phyloP scores from a whole-genome alignment of 2,329 filamentous ascomycete species.

The Beauveria rudraprayagi region DNA sequence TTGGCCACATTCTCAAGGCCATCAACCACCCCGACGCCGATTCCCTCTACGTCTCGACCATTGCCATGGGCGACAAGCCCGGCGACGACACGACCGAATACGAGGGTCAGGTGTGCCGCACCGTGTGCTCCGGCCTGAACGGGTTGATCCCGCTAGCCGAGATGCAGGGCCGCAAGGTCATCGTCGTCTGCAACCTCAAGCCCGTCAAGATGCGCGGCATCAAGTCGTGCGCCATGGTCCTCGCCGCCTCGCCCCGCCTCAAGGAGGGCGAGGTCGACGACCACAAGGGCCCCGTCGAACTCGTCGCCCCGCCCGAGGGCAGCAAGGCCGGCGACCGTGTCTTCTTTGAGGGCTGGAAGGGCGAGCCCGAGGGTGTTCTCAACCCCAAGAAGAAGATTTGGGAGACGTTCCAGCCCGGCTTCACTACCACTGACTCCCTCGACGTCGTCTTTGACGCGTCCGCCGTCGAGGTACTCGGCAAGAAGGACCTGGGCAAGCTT shows the following conservation, averaged over 20 bases:
- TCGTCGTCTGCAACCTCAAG: conserved; percentile 96
- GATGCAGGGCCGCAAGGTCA: conserved; percentile 93
- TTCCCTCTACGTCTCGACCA: conserved; percentile 89
- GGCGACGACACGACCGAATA: conserved; percentile 87
- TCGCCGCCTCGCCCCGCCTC: conserved; percentile 80
- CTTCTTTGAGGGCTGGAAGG: conserved; percentile 90
- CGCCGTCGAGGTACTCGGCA: conserved; percentile 67
- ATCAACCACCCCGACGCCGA: conserved; percentile 95
- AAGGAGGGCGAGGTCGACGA: conserved; percentile 77
- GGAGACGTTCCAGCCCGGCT: conserved; percentile 94
- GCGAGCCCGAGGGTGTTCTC: conserved; percentile 83
- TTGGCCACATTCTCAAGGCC: conserved; percentile 95
- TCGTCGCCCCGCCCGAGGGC: conserved; percentile 74
- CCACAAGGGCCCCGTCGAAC: conserved; percentile 85
- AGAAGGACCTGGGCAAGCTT: conserved; percentile 59
- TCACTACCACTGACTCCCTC: conserved; percentile 74
- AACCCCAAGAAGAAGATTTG: conserved; percentile 99
- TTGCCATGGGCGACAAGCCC: conserved; percentile 82
- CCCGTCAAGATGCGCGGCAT: conserved; percentile 96
- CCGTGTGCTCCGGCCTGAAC: conserved; percentile 94
- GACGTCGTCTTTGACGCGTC: conserved; percentile 82
- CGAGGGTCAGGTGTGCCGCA: conserved; percentile 85
- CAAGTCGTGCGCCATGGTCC: conserved; percentile 76
- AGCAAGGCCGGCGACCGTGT: conserved; percentile 79
- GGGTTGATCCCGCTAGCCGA: conserved; percentile 86